Base-by-base conservation (phyloP, 2,329 filamentous ascomycete genomes). In the Xylariaceae sp. region DNA sequence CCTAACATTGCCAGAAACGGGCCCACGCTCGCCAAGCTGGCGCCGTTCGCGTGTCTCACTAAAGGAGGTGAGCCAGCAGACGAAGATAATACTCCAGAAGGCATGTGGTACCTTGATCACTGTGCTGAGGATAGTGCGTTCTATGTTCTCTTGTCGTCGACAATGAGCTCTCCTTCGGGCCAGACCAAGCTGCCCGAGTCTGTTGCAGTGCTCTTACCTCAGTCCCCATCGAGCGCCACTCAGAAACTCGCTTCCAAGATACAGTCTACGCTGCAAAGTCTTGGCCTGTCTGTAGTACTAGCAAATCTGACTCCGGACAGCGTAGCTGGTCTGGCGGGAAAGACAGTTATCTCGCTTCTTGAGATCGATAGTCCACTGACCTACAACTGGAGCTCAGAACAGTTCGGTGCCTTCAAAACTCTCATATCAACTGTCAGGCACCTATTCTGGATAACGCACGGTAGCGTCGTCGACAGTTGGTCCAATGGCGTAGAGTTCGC, bases 361-460 rank as follows among this genome's bases (percentile, higher is more conserved):
- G 44, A 40, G 18, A 31, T 47, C 15, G 44, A 47, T n/a, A 33
- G 44, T 30, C 17, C 44, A n/a, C 36, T 47, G 15, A 14, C 39
- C 0, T 18, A 33, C 15, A 38, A n/a, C 14, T 47, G 44, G 44
- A 36, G 33, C 19, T 19, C 3, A 9, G 44, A 47, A 33, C 22
- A 47, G 30, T 47, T 41, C 27, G 15, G 6, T 15, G n/a, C n/a
- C 5, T 47, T 41, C 27, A 30, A 47, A 17, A 40, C 14, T 22
- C 38, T 47, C 27, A 30, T 47, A 1, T 47, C 44, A n/a, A 32
- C 44, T 12, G 44, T 33, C 3, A 2, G 11, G 4, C 38, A 47
- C 39, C 19, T 47, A 5, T 39, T 47, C 30, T 47, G 44, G 44
- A 19, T 47, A 9, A 47, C 19, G 19, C 44, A 42, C 6, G 44